Conservation (phyloP, 2,329 filamentous ascomycete species). For the Sarocladium oryzae region DNA sequence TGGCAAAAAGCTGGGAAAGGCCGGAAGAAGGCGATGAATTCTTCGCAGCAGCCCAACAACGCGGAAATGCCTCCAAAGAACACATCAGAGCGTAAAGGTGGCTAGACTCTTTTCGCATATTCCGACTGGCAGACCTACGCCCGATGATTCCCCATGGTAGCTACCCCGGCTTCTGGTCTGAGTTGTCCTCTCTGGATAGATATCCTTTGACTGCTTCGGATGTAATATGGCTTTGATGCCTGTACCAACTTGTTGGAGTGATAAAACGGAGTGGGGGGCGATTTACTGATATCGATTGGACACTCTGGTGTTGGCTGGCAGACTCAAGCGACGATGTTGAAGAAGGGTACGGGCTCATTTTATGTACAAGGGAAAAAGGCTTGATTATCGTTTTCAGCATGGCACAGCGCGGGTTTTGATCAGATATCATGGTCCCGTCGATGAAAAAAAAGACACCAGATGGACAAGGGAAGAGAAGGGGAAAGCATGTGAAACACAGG, state of each 20-base stretch:
- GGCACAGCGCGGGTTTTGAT: slow-evolving; percentile 2
- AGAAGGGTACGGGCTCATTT: background rate
- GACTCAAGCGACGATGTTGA: background rate
- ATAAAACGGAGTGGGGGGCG: background rate
- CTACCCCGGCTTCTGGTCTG: background rate
- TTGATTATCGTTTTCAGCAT: slow-evolving; percentile 7
- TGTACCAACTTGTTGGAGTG: background rate
- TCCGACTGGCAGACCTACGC: background rate
- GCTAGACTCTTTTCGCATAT: slow-evolving; percentile 33
- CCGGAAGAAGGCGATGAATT: slow-evolving; percentile 38
- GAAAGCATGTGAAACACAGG: background rate
- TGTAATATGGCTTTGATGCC: background rate
- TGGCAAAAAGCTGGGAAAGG: slow-evolving; percentile 56
- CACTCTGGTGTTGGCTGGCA: background rate
- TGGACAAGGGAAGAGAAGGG: background rate
- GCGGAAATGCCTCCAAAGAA: slow-evolving; percentile 52
- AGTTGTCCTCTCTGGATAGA: background rate
- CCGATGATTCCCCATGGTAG: background rate
- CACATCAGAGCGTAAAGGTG: slow-evolving; percentile 56
- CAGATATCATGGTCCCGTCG: background rate
- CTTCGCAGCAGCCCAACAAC: slow-evolving; percentile 22
- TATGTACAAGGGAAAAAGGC: background rate
- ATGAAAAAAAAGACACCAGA: background rate
- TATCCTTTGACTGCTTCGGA: background rate
- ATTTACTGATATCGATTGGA: background rate